Base-by-base conservation (phyloP, 1,139 yeast species). In the Protomyces pachydermus region DNA sequence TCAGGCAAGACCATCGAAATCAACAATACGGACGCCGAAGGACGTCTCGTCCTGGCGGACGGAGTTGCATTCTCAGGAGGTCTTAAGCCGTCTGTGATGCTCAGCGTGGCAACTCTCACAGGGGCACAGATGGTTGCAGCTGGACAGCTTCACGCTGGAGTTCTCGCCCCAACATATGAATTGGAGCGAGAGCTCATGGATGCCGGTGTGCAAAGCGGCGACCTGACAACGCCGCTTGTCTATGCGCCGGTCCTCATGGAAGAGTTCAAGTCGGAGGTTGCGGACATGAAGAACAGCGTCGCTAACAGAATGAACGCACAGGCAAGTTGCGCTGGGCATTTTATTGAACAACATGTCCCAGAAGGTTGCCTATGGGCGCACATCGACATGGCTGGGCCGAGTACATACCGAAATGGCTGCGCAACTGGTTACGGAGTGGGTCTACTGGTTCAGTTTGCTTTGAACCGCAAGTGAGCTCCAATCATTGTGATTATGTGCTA, bases 21-120 rank as follows among this genome's bases (percentile, higher is more conserved):
- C 51, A 60, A 64, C 50, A 64, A 64, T 34, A 64, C 66, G 9
- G 66, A 64, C 37, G 66, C 66, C 20, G 66, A 64, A 50, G 66
- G 66, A 16, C 64, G 66, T 42, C 52, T 64, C 9, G 56, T 64
- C 18, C 56, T 64, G 14, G 66, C 66, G n/a, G 66, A 64, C 50
- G 66, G 63, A 4, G 55, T 64, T 28, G 42, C 58, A 14, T 64
- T 60, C 42, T 52, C 60, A 18, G 28, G 42, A n/a, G 38, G 18
- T 10, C 60, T 51, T 51, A 42, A 38, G 25, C 62, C 66, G 14
- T 42, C 60, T 10, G 61, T 54, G 25, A 37, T 64, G 25, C 42
- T 64, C 35, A 64, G 60, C 38, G 55, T 57, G n/a, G 63, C 64
- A 10, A 64, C 66, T 16, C 51, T 64, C n/a, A 64, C 66, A 4